Percentiles rank a stretch among this genome's conserved stretches.
These are phyloP conservation scores for Suillus sp. DNA, from an alignment of 768 basidiomycete genomes.

Conservation along the genomic window DNA sequence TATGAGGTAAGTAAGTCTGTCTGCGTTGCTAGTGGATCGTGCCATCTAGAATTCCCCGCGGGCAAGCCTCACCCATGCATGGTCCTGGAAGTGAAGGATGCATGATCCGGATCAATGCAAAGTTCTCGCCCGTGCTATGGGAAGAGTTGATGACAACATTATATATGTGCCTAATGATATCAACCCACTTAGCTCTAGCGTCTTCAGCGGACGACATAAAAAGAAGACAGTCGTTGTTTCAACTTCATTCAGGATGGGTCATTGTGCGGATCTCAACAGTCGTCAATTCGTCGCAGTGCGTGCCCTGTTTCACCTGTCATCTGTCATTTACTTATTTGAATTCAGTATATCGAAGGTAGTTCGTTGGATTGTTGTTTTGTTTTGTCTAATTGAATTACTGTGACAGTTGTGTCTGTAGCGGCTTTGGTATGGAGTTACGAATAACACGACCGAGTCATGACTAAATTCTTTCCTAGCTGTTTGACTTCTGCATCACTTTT, in stretches of 20 bases:
- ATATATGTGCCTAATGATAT: not conserved
- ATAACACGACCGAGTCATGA: not conserved
- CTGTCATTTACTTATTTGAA: not conserved
- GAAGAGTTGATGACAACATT: too few species aligned
- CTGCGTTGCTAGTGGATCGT: not conserved
- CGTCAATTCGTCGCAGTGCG: not conserved
- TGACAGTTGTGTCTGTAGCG: not conserved
- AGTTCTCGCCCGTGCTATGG: too few species aligned
- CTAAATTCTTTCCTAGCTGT: not conserved
- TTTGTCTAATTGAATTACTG: not conserved
- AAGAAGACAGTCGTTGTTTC: not conserved
- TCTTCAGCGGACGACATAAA: not conserved
- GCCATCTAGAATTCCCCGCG: too few species aligned
- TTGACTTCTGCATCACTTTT: slow-evolving; percentile 7
- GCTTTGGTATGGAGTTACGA: not conserved
- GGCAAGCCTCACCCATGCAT: too few species aligned
- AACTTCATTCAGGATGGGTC: not conserved
- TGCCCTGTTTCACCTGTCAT: too few species aligned
- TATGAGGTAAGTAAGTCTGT: not conserved
- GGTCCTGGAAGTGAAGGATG: too few species aligned
- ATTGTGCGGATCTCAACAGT: not conserved
- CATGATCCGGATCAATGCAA: too few species aligned
- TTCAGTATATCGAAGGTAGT: not conserved
- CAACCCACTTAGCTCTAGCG: not conserved
- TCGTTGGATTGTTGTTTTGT: not conserved